A percentile compares a stretch with the other conserved stretches of the same genome.
These are phyloP conservation scores for Naganishia antarctica DNA, from an alignment of 768 basidiomycete genomes.

Conservation along the genomic window DNA sequence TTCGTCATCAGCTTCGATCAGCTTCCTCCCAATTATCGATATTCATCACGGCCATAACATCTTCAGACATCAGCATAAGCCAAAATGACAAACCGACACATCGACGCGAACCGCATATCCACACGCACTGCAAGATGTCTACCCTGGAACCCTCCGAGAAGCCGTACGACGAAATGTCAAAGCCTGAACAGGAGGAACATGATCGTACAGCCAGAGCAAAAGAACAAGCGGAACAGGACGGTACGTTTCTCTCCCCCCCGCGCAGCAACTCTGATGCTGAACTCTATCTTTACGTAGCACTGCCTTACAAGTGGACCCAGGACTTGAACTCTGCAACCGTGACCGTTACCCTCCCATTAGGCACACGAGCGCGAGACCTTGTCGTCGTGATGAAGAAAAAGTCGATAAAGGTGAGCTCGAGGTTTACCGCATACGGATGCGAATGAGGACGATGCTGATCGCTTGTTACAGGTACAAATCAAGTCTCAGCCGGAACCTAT, in stretches of 20 bases:
- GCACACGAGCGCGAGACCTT: slow-evolving; percentile 75
- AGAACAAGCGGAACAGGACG: slow-evolving; percentile 76
- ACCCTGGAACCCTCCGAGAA: slow-evolving; percentile 18
- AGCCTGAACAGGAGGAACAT: slow-evolving; percentile 67
- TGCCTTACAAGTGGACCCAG: slow-evolving; percentile 90
- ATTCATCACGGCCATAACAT: neutral
- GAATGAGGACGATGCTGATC: neutral
- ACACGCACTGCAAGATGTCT: neutral
- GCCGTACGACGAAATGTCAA: slow-evolving; percentile 67
- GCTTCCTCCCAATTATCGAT: too few species aligned
- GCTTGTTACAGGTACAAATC: slow-evolving; percentile 50
- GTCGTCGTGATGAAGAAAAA: slow-evolving; percentile 70
- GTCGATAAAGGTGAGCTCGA: slow-evolving; percentile 65
- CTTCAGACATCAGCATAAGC: neutral
- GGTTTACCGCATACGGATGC: neutral
- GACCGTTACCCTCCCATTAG: slow-evolving; percentile 74
- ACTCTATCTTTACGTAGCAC: slow-evolving; percentile 53
- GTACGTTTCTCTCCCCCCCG: slow-evolving; percentile 53
- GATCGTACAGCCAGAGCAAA: slow-evolving; percentile 64
- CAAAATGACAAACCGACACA: neutral
- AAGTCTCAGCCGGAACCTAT: slow-evolving; percentile 75
- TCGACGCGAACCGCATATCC: neutral
- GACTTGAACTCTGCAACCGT: slow-evolving; percentile 82
- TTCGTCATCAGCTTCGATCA: too few species aligned
- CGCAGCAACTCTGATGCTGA: neutral